Base-by-base conservation (phyloP, 106 monocot species). In the Apostasia shenzhenica region DNA sequence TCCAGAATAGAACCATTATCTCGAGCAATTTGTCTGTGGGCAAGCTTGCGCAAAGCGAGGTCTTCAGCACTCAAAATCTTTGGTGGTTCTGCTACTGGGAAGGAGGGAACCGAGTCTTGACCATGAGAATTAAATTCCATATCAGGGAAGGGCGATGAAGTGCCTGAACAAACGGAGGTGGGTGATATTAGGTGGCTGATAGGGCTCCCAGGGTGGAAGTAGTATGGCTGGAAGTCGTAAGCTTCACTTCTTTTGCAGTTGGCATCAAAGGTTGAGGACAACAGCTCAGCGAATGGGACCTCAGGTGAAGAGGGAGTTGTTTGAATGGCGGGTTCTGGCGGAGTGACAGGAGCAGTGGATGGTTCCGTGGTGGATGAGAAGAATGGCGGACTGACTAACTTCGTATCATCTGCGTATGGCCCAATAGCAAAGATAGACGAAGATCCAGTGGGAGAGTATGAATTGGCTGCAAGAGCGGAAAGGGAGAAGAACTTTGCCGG, bases 261-360 rank as follows among this genome's bases (percentile, higher is more conserved):
- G 48, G 76, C 54, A 78, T 76, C 72, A 2, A 83, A 48, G 2
- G 74, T 26, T 26, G 87, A 87, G 63, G 78, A 67, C 42, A 88
- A 52, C 51, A 92, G 85, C 13, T 70, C 48, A 5, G 92, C 88
- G 81, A 83, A 92, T 45, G 92, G 92, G 2, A 92, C 92, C 76
- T 92, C 92, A 4, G 92, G 92, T 8, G 92, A 92, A 8, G 92
- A 80, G 51, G 92, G 92, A 14, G 88, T 92, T n/a, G 92, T 92
- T 55, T 85, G 82, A 6, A 87, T 55, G 37, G 84, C 57, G 66
- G 87, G 87, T 12, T 87, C 80, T 53, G 91, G 91, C 6, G 91
- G 91, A 57, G 88, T 92, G 42, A 92, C 78, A 6, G 84, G 70
- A 38, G 92, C 85, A 54, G 92, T 92, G 11, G 92, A 92, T 37